These are phyloP conservation scores for Colletotrichum zoysiae DNA, from an alignment of 2,329 filamentous ascomycete species.

Conservation along the genomic window DNA sequence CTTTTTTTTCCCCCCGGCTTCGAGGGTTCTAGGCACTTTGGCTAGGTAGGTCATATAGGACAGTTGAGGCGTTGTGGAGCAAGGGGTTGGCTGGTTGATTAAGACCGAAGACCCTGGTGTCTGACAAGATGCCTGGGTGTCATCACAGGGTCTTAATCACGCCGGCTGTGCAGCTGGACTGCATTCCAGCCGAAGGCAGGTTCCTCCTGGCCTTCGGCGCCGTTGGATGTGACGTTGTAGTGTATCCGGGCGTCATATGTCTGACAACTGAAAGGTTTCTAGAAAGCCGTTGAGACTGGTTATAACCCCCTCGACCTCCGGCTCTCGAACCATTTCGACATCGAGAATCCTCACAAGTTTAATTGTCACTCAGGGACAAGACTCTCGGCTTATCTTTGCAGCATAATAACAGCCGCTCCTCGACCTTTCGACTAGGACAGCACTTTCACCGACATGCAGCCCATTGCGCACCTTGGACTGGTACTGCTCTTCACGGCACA, in stretches of 20 bases:
- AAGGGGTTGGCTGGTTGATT: slow-evolving; percentile 30
- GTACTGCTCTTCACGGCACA: slow-evolving; percentile 28
- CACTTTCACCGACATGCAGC: slow-evolving; percentile 23
- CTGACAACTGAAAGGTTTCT: slow-evolving; percentile 3
- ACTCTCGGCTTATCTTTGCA: neutral
- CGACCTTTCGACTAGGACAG: neutral
- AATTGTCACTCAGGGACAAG: neutral
- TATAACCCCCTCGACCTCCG: neutral
- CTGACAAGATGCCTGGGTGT: neutral
- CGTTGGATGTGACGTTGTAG: slow-evolving; percentile 33
- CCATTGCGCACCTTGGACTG: slow-evolving; percentile 22
- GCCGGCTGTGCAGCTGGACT: slow-evolving; percentile 4
- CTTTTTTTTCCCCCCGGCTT: slow-evolving; percentile 7
- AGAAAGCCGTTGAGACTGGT: slow-evolving; percentile 12
- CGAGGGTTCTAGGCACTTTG: neutral
- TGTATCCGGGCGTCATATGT: slow-evolving; percentile 27
- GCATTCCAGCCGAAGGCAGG: slow-evolving; percentile 37
- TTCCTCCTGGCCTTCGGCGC: neutral
- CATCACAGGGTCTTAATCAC: slow-evolving; percentile 34
- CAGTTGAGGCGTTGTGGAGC: slow-evolving; percentile 20
- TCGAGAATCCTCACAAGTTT: neutral
- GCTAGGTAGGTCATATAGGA: slow-evolving; percentile 5
- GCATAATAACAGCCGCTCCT: neutral
- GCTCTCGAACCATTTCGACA: neutral
- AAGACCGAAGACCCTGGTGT: slow-evolving; percentile 29